These are phyloP conservation scores for Cyclotella atomus DNA, from an alignment of 108 stramenopile species.

Conservation along the genomic window DNA sequence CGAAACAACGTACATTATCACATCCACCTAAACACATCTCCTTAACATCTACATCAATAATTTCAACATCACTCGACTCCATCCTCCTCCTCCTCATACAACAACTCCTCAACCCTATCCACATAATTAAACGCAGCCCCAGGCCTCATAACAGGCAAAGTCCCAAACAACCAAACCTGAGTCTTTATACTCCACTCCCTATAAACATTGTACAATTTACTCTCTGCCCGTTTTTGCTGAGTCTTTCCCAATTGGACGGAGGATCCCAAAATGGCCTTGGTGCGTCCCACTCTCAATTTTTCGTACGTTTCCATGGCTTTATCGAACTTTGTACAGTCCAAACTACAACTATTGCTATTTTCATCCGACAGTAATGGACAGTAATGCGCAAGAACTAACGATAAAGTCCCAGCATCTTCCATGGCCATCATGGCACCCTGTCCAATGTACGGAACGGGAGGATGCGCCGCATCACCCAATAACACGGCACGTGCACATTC, in stretches of 20 bases:
- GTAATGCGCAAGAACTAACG: conserved; percentile 43
- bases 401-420: conserved; percentile 70
- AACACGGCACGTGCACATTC: conserved; percentile 43
- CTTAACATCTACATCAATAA: too few relatives aligned
- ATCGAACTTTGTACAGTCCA: conserved; percentile 33
- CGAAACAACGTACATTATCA: too few relatives aligned
- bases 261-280: conserved; percentile 43
- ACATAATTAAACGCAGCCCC: conserved; percentile 63
- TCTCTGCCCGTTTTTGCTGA: conserved; percentile 66
- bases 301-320: conserved; percentile 60
- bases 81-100: too few relatives aligned
- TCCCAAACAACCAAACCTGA: conserved; percentile 69
- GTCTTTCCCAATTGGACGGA: conserved; percentile 55
- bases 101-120: conserved; percentile 44
- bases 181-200: conserved; percentile 60
- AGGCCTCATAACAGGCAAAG: conserved; percentile 55
- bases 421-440: conserved; percentile 75
- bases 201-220: conserved; percentile 54
- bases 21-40: too few relatives aligned
- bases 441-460: conserved; percentile 72
- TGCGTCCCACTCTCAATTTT: conserved; percentile 53
- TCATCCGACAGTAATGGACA: conserved; percentile 40
- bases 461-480: conserved; percentile 73
- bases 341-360: neutral
- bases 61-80: too few relatives aligned